Conservation (phyloP, 2,329 filamentous ascomycete species). For the Rhynchosporium agropyri region DNA sequence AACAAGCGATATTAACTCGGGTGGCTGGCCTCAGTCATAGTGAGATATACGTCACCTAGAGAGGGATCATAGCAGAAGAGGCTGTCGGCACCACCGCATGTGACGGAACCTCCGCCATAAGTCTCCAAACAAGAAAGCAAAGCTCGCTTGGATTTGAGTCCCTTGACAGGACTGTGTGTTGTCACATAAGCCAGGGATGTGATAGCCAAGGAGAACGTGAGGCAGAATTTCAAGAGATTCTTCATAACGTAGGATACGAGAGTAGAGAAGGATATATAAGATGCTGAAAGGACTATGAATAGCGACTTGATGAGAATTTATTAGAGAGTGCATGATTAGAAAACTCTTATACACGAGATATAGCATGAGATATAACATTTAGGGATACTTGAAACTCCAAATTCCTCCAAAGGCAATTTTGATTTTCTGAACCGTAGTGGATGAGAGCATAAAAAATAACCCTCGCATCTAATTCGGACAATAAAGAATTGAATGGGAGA, state of each 20-base stretch:
- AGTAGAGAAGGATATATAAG: constrained; percentile 3
- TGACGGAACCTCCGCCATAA: constrained; percentile 27
- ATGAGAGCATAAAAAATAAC: not conserved
- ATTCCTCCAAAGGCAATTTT: not conserved
- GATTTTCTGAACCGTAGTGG: too few relatives aligned
- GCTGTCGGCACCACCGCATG: constrained; percentile 23
- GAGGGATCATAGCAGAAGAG: constrained; percentile 34
- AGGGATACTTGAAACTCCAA: constrained; percentile 7
- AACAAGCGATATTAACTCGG: constrained; percentile 19
- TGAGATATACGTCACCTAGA: constrained; percentile 26
- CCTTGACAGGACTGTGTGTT: constrained; percentile 3
- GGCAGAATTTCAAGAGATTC: constrained; percentile 6
- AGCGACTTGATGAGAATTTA: not conserved
- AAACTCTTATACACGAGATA: not conserved
- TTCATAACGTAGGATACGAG: constrained; percentile 16
- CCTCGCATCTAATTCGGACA: not conserved
- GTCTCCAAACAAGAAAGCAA: constrained; percentile 29
- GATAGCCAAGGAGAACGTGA: constrained; percentile 9
- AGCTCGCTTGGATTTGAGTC: constrained; percentile 17
- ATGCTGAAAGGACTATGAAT: not conserved
- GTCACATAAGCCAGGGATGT: constrained; percentile 13
- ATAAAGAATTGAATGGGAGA: not conserved
- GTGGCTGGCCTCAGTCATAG: not conserved
- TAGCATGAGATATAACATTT: not conserved
- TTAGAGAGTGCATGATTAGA: not conserved